Percentiles rank a stretch among this genome's conserved stretches.
Evolutionary conservation across 164 flowering plant species (phyloP).

Genomic region (Akebia trifoliata): DNA sequence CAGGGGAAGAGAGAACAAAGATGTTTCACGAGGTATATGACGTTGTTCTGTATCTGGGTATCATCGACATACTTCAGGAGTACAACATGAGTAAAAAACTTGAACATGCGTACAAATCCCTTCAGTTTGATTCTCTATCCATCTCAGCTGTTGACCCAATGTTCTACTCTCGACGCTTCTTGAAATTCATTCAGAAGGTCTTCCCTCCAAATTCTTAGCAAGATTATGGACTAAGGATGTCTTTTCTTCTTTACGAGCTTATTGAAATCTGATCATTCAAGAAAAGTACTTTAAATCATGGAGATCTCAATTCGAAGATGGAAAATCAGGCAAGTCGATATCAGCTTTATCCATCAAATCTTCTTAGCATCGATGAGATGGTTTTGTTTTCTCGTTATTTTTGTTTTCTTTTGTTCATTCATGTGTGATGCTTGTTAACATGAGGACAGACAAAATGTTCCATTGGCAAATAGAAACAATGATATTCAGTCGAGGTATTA

Average conservation of each 20-base stretch:
- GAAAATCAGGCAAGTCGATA: too few species aligned
- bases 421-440: too few species aligned
- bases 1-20: slow-evolving; percentile 37
- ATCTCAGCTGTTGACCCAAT: slow-evolving; percentile 97
- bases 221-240: slow-evolving; percentile 8
- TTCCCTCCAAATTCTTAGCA: slow-evolving; percentile 54
- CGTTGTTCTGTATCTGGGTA: slow-evolving; percentile 84
- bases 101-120: slow-evolving; percentile 87
- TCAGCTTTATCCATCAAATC: too few species aligned
- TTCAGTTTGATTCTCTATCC: slow-evolving; percentile 87
- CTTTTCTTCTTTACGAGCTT: background rate
- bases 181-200: slow-evolving; percentile 69
- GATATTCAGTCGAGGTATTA: too few species aligned
- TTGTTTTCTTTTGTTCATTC: too few species aligned
- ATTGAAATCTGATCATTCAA: background rate
- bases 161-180: slow-evolving; percentile 74
- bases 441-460: too few species aligned
- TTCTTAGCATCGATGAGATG: too few species aligned
- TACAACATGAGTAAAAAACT: slow-evolving; percentile 87
- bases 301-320: too few species aligned
- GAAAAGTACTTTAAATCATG: too few species aligned
- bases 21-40: slow-evolving; percentile 68
- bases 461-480: too few species aligned
- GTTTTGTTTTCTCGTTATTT: too few species aligned
- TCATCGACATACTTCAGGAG: slow-evolving; percentile 93